These are phyloP conservation scores for Ustilago esculenta DNA, from an alignment of 1,284 basidiomycete species.

Conservation along the genomic window DNA sequence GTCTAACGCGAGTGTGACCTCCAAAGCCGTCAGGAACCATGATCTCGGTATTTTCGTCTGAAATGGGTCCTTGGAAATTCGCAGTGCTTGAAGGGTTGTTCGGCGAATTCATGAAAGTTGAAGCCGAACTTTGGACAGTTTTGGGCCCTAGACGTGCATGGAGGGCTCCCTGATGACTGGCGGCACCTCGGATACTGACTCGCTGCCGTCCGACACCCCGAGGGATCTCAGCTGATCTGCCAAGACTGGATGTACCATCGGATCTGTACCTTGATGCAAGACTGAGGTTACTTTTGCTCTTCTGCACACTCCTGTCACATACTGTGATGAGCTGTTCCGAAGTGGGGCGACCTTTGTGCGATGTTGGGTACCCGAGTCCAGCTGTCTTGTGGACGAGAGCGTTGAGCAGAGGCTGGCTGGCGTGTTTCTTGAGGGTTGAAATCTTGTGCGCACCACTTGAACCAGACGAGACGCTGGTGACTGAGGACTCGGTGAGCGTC, in stretches of 20 bases:
- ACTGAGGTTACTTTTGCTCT: slow-evolving; percentile 38
- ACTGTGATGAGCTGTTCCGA: slow-evolving; percentile 10
- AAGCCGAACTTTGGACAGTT: too few species aligned
- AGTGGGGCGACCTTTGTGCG: neutral
- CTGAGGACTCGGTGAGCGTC: slow-evolving; percentile 37
- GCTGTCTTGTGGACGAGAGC: neutral
- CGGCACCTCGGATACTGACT: slow-evolving; percentile 21
- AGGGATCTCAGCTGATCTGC: slow-evolving; percentile 49
- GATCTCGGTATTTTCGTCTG: slow-evolving; percentile 39
- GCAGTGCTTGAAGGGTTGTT: neutral
- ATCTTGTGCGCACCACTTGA: slow-evolving; percentile 11
- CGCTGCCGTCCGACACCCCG: slow-evolving; percentile 31
- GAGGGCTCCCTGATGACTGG: slow-evolving; percentile 18
- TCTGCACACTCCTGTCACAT: slow-evolving; percentile 7
- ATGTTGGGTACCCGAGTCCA: neutral
- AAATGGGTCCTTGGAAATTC: neutral
- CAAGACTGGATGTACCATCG: slow-evolving; percentile 45
- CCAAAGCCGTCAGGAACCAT: slow-evolving; percentile 57
- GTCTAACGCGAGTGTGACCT: slow-evolving; percentile 37
- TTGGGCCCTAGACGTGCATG: slow-evolving; percentile 28
- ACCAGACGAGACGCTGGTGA: slow-evolving; percentile 20
- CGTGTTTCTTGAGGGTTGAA: slow-evolving; percentile 24
- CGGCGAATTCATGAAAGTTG: too few species aligned
- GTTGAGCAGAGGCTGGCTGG: slow-evolving; percentile 33
- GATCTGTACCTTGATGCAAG: slow-evolving; percentile 34